A percentile compares a stretch with the other conserved stretches of the same genome.
Evolutionary conservation across 192 early-diverging fungal genomes (phyloP).

Genomic region (Backusella tarrabulga): DNA sequence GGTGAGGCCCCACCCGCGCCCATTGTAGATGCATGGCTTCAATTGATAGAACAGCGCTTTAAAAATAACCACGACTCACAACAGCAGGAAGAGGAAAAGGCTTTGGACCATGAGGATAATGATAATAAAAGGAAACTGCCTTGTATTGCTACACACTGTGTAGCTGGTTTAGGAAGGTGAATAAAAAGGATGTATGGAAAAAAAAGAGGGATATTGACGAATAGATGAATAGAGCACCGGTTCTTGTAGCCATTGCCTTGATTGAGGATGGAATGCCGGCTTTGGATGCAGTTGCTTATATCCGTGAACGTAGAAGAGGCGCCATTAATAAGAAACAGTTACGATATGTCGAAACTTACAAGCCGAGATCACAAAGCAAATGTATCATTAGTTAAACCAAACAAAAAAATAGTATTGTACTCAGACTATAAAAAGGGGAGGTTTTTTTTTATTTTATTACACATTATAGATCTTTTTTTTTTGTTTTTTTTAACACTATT

Average conservation of each 20-base stretch:
- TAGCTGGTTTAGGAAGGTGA: constrained; percentile 76
- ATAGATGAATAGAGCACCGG: constrained; percentile 43
- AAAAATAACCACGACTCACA: neutral
- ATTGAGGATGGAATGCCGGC: constrained; percentile 79
- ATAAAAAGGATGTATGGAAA: neutral
- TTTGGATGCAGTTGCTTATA: constrained; percentile 73
- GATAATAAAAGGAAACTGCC: constrained; percentile 3
- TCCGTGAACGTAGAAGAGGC: constrained; percentile 68
- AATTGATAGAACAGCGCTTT: constrained; percentile 58
- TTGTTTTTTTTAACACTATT: no score
- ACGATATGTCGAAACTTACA: constrained; percentile 61
- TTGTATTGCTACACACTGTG: constrained; percentile 74
- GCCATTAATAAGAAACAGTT: constrained; percentile 76
- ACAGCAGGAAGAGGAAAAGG: neutral
- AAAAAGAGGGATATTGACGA: neutral
- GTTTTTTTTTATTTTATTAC: neutral
- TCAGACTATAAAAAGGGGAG: no score
- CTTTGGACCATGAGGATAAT: neutral
- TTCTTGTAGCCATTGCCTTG: constrained; percentile 76
- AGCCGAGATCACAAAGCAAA: constrained; percentile 44
- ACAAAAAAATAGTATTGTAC: no score
- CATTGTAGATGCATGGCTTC: constrained; percentile 65
- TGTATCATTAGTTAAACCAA: constrained; percentile 31
- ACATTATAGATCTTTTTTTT: neutral
- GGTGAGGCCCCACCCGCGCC: constrained; percentile 65